Base-by-base conservation (phyloP, 148 eudicot genomes). In the Silene uniflora region DNA sequence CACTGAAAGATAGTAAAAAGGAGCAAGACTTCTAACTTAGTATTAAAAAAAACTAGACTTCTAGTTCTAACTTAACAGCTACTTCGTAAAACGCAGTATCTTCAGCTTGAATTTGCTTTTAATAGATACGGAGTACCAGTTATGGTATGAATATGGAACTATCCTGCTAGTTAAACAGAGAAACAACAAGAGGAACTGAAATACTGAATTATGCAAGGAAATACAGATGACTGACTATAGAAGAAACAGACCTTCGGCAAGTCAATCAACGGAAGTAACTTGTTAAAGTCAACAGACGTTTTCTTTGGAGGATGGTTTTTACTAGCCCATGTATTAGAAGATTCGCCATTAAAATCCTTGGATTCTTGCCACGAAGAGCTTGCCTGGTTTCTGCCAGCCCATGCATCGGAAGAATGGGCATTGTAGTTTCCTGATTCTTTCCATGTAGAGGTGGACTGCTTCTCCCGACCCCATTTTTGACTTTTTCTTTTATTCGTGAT, bases 381-480 rank as follows among this genome's bases (percentile, higher is more conserved):
- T 42, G 73, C 44, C 66, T 65, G 47, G 6, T 16, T 56, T 27
- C 18, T 46, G 58, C 21, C 72, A 69, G 32, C 69, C 69, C 67
- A 23, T 59, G 62, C 2, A 59, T 11, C 21, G 18, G 61, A 58
- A 58, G 61, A 16, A 58, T 58, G 61, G 21, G 16, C 17, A 58
- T 79, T 77, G 62, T 62, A 42, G 47, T 67, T 69, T 72, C 75
- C 73, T 79, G 60, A 21, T 32, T 84, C 86, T 73, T 84, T 85
- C 81, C 85, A 78, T 69, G 79, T 58, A 27, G 82, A 66, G 56
- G 54, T 72, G 72, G 85, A 46, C 56, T 73, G 79, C 35, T 83
- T 85, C 67, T 88, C 88, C 67, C 3, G 82, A 62, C 92, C 88
- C 92, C 88, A 83, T 62, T 84, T 83, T 75, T 91, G 92, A 69